Conservation (phyloP, 192 early-diverging fungal genomes). For the Lunasporangiospora selenospora region DNA sequence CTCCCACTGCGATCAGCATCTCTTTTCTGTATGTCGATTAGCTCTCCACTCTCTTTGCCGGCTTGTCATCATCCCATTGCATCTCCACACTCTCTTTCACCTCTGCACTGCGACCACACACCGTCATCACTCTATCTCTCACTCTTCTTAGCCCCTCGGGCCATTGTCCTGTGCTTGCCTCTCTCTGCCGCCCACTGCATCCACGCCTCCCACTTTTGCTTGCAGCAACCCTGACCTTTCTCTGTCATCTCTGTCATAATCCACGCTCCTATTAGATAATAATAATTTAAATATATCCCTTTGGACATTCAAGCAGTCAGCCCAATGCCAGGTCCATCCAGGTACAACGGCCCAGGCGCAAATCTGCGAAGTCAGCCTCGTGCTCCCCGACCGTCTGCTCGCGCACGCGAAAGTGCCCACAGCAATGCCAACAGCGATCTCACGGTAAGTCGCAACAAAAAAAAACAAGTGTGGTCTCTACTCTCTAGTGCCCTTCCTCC, state of each 20-base stretch:
- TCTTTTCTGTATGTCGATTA: too few species aligned
- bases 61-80: too few species aligned
- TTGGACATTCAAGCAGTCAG: background rate
- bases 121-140: background rate
- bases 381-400: conserved; percentile 23
- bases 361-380: conserved; percentile 41
- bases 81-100: too few species aligned
- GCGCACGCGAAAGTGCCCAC: conserved; percentile 4
- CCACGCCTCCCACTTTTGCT: too few species aligned
- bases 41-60: background rate
- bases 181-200: too few species aligned
- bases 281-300: background rate
- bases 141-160: background rate
- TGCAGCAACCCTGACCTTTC: too few species aligned
- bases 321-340: too few species aligned
- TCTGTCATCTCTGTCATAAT: background rate
- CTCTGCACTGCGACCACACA: too few species aligned
- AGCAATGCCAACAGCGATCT: background rate
- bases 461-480: too few species aligned
- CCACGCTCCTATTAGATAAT: background rate
- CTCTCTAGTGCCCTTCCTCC: too few species aligned
- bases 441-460: conserved; percentile 8
- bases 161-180: background rate
- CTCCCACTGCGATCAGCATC: too few species aligned
- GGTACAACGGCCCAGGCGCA: conserved; percentile 45